phyloP scores from a whole-genome alignment of 164 flowering plant genomes.

The Cinnamomum micranthum region DNA sequence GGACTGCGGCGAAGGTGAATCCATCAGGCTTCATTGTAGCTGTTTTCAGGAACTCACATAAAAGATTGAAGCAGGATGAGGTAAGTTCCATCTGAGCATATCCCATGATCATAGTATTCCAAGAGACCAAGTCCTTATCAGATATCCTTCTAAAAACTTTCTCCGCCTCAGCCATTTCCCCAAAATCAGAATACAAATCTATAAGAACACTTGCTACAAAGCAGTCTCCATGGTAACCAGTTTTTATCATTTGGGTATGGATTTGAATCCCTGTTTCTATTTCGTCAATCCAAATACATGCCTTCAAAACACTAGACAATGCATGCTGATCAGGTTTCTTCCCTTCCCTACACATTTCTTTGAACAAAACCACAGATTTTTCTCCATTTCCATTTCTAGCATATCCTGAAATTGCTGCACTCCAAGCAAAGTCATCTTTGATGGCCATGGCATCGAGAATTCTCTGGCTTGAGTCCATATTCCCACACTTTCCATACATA shows the following conservation, averaged over 20 bases:
- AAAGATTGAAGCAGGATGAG: not conserved
- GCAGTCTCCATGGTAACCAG: not conserved
- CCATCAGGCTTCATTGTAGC: not conserved
- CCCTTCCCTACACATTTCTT: not conserved
- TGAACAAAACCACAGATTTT: not conserved
- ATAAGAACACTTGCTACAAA: not conserved
- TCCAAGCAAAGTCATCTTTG: not conserved
- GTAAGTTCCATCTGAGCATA: not conserved
- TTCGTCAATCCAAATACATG: not conserved
- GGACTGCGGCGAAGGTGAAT: not conserved
- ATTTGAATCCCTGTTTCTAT: not conserved
- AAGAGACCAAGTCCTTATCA: not conserved
- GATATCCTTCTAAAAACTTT: not conserved
- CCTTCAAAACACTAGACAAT: not conserved
- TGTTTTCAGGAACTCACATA: not conserved
- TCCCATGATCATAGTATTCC: not conserved
- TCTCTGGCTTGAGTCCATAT: not conserved
- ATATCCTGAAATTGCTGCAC: not conserved
- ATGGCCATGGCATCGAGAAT: not conserved
- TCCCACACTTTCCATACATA: not conserved
- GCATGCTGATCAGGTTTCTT: not conserved
- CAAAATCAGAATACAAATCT: not conserved
- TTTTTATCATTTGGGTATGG: not conserved
- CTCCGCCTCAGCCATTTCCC: not conserved
- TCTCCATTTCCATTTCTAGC: not conserved